Conservation (phyloP, 208 protist species). For the Trypanosoma lewisi region DNA sequence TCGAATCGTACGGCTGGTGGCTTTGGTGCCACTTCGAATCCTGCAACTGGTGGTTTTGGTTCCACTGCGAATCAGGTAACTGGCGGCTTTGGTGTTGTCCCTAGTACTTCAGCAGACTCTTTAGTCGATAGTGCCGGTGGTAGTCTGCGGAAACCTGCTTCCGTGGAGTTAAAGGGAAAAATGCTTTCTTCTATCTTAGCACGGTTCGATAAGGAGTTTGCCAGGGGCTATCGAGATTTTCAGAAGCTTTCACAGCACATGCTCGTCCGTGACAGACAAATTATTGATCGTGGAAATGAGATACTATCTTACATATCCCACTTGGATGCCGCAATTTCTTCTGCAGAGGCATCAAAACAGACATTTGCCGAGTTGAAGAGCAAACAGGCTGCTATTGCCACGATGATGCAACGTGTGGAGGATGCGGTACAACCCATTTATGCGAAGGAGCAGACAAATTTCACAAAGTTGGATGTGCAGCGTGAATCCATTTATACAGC, state of each 20-base stretch:
- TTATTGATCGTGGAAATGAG: conserved; percentile 59
- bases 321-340: conserved; percentile 49
- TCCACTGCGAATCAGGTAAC: background rate
- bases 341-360: conserved; percentile 46
- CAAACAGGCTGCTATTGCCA: conserved; percentile 45
- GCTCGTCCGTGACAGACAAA: conserved; percentile 56
- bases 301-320: conserved; percentile 42
- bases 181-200: conserved; percentile 47
- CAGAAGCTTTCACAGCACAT: conserved; percentile 51
- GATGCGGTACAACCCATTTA: conserved; percentile 66
- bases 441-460: conserved; percentile 23
- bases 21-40: background rate
- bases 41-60: background rate
- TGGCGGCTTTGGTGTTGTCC: background rate
- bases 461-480: conserved; percentile 33
- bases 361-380: conserved; percentile 46
- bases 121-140: background rate
- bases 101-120: background rate
- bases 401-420: conserved; percentile 60
- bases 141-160: conserved; percentile 19
- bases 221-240: conserved; percentile 53
- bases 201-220: conserved; percentile 49
- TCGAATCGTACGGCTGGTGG: background rate
- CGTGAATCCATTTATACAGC: conserved; percentile 46
- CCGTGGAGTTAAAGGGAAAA: conserved; percentile 56